These are phyloP conservation scores for Wickerhamia fluorescens DNA, from an alignment of 805 yeast genomes.

Conservation along the genomic window DNA sequence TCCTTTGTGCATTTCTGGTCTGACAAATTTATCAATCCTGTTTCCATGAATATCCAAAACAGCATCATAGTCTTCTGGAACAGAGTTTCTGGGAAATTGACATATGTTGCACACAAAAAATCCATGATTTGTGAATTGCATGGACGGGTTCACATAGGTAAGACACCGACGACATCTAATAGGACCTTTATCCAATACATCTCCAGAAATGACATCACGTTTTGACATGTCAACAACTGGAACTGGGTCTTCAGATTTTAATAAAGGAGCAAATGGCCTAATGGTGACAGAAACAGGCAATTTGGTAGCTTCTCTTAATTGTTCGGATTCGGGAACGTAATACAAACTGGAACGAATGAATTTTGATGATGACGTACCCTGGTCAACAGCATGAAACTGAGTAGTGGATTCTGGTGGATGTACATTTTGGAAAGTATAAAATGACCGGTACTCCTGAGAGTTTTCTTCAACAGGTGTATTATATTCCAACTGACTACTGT, in stretches of 20 bases:
- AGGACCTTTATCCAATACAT: constrained; percentile 47
- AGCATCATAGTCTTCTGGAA: constrained; percentile 61
- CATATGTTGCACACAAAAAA: constrained; percentile 82
- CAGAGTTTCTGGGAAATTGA: constrained; percentile 57
- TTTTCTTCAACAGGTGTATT: constrained; percentile 17
- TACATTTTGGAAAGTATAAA: constrained; percentile 68
- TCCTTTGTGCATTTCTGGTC: constrained; percentile 78
- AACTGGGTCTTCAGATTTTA: constrained; percentile 45
- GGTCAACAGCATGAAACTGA: constrained; percentile 63
- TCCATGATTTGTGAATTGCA: constrained; percentile 57
- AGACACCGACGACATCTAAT: constrained; percentile 91
- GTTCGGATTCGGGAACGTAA: constrained; percentile 70
- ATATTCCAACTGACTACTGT: constrained; percentile 17
- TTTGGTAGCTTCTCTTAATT: constrained; percentile 57
- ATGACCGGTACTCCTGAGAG: constrained; percentile 36
- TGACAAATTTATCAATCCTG: constrained; percentile 52
- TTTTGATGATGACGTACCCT: constrained; percentile 79
- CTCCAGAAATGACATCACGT: constrained; percentile 13
- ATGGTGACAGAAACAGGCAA: constrained; percentile 78
- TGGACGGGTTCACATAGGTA: constrained; percentile 79
- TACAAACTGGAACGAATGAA: constrained; percentile 75
- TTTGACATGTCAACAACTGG: constrained; percentile 59
- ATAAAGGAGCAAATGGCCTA: constrained; percentile 73
- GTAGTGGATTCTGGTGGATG: constrained; percentile 81
- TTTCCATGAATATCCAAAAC: constrained; percentile 55